Conservation (phyloP, 2,329 filamentous ascomycete species). For the Mycocentrospora acerina region DNA sequence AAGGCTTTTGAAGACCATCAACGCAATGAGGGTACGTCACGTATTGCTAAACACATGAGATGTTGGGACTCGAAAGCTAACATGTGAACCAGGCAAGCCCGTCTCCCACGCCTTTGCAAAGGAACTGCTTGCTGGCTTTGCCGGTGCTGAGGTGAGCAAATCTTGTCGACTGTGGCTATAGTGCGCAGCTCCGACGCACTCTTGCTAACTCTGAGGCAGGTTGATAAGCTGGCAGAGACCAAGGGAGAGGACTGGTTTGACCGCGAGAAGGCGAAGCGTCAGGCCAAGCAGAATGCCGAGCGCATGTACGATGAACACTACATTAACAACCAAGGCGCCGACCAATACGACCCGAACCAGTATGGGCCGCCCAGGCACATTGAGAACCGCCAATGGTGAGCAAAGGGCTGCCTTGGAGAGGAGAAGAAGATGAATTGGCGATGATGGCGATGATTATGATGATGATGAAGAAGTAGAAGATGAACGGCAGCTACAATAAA, state of each 20-base stretch:
- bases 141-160: slow-evolving; percentile 64
- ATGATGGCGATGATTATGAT: too few relatives aligned
- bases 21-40: slow-evolving; percentile 62
- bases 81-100: slow-evolving; percentile 57
- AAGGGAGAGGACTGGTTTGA: slow-evolving; percentile 54
- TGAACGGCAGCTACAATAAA: too few relatives aligned
- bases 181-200: too few relatives aligned
- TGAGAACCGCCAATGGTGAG: slow-evolving; percentile 32
- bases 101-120: slow-evolving; percentile 76
- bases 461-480: too few relatives aligned
- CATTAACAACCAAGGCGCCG: slow-evolving; percentile 40
- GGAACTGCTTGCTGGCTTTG: slow-evolving; percentile 71
- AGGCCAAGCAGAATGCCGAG: slow-evolving; percentile 48
- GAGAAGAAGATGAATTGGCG: too few relatives aligned
- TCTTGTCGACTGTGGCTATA: not conserved
- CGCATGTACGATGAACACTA: slow-evolving; percentile 54
- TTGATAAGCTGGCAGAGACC: slow-evolving; percentile 68
- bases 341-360: slow-evolving; percentile 51
- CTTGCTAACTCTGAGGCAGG: slow-evolving; percentile 2
- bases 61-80: not conserved
- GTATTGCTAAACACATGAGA: too few relatives aligned
- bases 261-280: slow-evolving; percentile 49
- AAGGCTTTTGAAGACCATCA: slow-evolving; percentile 78
- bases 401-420: too few relatives aligned
- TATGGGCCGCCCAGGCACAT: slow-evolving; percentile 38